Percentiles rank a stretch among this genome's conserved stretches.
phyloP scores from a whole-genome alignment of 345 rosid species.

The Excoecaria cochinchinensis region DNA sequence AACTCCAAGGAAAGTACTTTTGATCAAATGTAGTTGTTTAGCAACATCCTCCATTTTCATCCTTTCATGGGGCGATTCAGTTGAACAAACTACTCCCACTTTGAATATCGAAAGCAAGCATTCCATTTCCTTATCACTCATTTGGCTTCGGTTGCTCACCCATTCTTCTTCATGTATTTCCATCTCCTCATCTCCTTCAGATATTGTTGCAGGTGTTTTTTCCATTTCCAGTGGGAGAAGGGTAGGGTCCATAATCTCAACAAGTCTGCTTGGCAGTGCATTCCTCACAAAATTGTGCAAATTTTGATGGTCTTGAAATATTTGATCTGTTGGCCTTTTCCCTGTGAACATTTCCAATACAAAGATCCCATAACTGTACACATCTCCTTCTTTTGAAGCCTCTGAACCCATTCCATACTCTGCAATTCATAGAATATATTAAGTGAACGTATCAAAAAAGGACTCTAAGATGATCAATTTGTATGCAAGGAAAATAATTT shows the following conservation, averaged over 20 bases:
- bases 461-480: no score
- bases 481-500: no score
- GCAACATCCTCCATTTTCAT: conserved; percentile 5
- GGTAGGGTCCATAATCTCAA: neutral
- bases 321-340: conserved; percentile 8
- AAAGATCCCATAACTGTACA: conserved; percentile 16
- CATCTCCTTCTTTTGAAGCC: conserved; percentile 11
- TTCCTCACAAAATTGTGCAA: neutral
- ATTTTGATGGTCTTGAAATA: neutral
- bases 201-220: neutral
- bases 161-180: neutral
- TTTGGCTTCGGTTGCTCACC: neutral
- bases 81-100: conserved; percentile 6
- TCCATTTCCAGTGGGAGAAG: neutral
- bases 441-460: neutral
- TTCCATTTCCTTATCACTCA: neutral
- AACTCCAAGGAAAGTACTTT: neutral
- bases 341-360: conserved; percentile 16
- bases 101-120: conserved; percentile 1
- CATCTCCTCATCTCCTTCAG: no score
- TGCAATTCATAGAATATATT: neutral
- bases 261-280: neutral
- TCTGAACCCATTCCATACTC: conserved; percentile 10
- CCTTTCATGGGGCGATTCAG: conserved; percentile 4
- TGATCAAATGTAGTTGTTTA: neutral